Evolutionary conservation across 2,329 filamentous ascomycete species (phyloP).

Genomic region (Penicillium sp.): DNA sequence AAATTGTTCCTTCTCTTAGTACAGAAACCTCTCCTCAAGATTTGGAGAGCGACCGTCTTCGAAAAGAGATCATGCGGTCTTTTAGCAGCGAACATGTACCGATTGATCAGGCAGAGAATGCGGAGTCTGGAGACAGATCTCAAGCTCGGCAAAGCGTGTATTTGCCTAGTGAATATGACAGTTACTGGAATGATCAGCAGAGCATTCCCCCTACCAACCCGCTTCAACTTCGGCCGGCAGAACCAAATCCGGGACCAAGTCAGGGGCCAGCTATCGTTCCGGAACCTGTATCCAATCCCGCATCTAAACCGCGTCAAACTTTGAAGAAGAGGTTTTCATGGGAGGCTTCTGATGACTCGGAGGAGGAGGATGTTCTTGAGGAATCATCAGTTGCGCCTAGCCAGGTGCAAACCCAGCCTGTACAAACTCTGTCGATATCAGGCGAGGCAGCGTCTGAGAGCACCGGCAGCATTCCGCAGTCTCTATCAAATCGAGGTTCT

Average conservation of each 20-base stretch:
- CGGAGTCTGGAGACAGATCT: background rate
- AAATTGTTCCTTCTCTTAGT: slow-evolving; percentile 30
- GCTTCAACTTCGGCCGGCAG: slow-evolving; percentile 17
- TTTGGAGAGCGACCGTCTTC: slow-evolving; percentile 42
- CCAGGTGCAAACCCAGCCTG: background rate
- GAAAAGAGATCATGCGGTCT: slow-evolving; percentile 47
- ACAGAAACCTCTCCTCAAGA: slow-evolving; percentile 35
- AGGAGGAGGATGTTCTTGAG: slow-evolving; percentile 13
- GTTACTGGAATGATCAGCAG: slow-evolving; percentile 31
- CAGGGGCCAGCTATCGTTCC: slow-evolving; percentile 19
- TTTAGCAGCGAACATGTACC: slow-evolving; percentile 33
- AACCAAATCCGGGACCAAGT: slow-evolving; percentile 18
- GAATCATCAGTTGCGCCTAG: background rate
- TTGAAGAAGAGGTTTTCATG: slow-evolving; percentile 43
- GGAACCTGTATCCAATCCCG: slow-evolving; percentile 16
- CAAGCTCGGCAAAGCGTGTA: slow-evolving; percentile 22
- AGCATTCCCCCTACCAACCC: slow-evolving; percentile 15
- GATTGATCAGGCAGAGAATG: background rate
- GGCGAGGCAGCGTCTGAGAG: background rate
- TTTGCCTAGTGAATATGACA: slow-evolving; percentile 36
- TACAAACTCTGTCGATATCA: slow-evolving; percentile 3
- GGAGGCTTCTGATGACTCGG: slow-evolving; percentile 28
- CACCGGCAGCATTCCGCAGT: background rate
- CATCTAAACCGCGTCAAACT: slow-evolving; percentile 19
- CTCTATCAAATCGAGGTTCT: background rate